Evolutionary conservation across 192 early-diverging fungal species (phyloP).

Genomic region (Podila clonocystis): DNA sequence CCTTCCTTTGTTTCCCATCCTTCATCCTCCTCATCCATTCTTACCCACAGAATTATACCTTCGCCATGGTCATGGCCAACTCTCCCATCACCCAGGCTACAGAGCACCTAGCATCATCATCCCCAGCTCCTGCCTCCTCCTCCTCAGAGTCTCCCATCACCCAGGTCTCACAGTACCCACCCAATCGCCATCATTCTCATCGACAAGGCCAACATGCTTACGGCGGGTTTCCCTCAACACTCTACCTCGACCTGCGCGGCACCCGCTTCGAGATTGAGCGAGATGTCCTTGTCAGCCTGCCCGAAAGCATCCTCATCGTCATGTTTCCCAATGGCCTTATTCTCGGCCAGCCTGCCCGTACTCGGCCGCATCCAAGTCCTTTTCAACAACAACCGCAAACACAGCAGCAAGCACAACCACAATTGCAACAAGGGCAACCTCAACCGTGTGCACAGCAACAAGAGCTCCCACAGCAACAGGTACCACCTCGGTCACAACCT

Average conservation of each 20-base stretch:
- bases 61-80: conserved; percentile 12
- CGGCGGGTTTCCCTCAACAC: conserved; percentile 55
- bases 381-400: not conserved
- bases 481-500: not conserved
- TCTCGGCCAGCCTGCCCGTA: conserved; percentile 20
- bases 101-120: conserved; percentile 17
- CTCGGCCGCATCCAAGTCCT: not conserved
- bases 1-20: no score
- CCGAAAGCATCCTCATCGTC: conserved; percentile 67
- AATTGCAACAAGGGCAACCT: not conserved
- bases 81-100: conserved; percentile 57
- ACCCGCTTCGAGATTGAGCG: conserved; percentile 64
- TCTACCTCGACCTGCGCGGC: conserved; percentile 66
- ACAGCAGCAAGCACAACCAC: not conserved
- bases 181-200: conserved; percentile 2
- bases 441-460: not conserved
- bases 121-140: conserved; percentile 7
- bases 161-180: conserved; percentile 16
- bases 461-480: not conserved
- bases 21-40: no score
- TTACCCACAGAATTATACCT: not conserved
- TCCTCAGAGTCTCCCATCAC: conserved; percentile 19
- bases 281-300: conserved; percentile 63
- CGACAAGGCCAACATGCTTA: conserved; percentile 14
- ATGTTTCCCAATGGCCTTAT: conserved; percentile 72